A percentile compares a stretch with the other conserved stretches of the same genome.
phyloP scores from a whole-genome alignment of 371 early-diverging fungal species.

The Pancytospora epiphaga region DNA sequence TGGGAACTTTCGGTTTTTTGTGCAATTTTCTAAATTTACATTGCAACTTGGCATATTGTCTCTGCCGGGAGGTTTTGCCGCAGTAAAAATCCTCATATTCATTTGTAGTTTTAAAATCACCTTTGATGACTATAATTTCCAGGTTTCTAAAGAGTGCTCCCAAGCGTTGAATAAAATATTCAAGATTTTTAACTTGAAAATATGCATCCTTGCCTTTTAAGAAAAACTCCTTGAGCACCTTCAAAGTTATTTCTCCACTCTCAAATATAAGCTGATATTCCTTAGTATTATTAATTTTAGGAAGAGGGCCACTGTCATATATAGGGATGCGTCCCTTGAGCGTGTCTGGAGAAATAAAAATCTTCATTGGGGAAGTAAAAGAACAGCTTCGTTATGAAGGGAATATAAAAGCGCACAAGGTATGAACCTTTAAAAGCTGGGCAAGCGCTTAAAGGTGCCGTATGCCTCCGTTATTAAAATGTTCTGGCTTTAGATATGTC shows the following conservation, averaged over 20 bases:
- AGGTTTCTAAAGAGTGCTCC: slow-evolving; percentile 11
- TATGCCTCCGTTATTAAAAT: too few species aligned
- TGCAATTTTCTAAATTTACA: too few species aligned
- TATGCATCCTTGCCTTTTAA: neutral
- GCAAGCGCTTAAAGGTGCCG: too few species aligned
- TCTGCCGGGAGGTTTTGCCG: too few species aligned
- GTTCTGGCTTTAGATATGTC: too few species aligned
- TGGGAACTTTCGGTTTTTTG: too few species aligned
- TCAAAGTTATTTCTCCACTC: slow-evolving; percentile 5
- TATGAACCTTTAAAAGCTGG: too few species aligned
- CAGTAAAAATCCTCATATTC: too few species aligned
- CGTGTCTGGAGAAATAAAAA: neutral
- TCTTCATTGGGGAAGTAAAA: slow-evolving; percentile 7
- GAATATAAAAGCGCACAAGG: too few species aligned
- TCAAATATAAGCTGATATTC: neutral
- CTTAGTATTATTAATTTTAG: neutral
- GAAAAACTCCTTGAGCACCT: slow-evolving; percentile 9
- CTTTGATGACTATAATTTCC: neutral
- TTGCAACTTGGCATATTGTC: too few species aligned
- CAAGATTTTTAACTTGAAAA: slow-evolving; percentile 18
- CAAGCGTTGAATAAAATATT: slow-evolving; percentile 9
- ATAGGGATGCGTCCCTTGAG: neutral
- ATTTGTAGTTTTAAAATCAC: too few species aligned
- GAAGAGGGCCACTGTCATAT: neutral
- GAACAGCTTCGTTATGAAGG: too few species aligned